Base-by-base conservation (phyloP, 169 alveolate genomes). In the Eimeria tenella region DNA sequence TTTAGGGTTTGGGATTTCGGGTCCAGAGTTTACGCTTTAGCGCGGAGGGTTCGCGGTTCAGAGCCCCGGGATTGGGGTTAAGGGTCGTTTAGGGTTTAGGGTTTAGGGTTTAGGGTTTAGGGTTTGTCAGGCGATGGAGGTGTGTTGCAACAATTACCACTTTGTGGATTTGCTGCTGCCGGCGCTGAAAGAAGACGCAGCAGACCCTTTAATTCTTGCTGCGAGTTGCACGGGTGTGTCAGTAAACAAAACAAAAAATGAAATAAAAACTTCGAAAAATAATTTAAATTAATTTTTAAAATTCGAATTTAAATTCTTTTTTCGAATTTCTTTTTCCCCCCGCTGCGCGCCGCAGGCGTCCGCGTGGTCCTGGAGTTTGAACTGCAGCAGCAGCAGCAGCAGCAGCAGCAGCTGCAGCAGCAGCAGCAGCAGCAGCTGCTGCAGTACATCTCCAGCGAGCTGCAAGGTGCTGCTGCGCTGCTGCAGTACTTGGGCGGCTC, bases 401-500 rank as follows among this genome's bases (percentile, higher is more conserved):
- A 62, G 23, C 83, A 77, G 23, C 79, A 31, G 25, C 60, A 75
- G 42, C 42, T 31, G 42, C 42, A 90, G 11, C 56, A 31, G 19
- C 13, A 15, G 53, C 87, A 88, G 75, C 75, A 77, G 3, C 6
- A n/a, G 23, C 56, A 60, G n/a, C 31, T 77, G 23, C 83, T 90
- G 23, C 79, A 31, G 25, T 74, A 75, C 31, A 82, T 89, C 23
- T 49, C 90, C 1, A 90, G 79, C n/a, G 90, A 79, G n/a, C 15
- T 90, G 70, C 13, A 31, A 3, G 60, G 49, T 17, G 19, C 79
- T 15, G 60, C 10, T 7, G 62, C 82, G 31, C 74, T 90, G 75
- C 79, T 90, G 84, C 94, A 90, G 60, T 90, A 77, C 23, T 55
- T 90, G 7, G 94, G 94, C 13, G 90, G 87, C 17, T n/a, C 73